Evolutionary conservation across 2,329 filamentous ascomycete genomes (phyloP), one percentile per base, ranked within the genome.

Genomic region (Thermothelomyces thermophilus): DNA sequence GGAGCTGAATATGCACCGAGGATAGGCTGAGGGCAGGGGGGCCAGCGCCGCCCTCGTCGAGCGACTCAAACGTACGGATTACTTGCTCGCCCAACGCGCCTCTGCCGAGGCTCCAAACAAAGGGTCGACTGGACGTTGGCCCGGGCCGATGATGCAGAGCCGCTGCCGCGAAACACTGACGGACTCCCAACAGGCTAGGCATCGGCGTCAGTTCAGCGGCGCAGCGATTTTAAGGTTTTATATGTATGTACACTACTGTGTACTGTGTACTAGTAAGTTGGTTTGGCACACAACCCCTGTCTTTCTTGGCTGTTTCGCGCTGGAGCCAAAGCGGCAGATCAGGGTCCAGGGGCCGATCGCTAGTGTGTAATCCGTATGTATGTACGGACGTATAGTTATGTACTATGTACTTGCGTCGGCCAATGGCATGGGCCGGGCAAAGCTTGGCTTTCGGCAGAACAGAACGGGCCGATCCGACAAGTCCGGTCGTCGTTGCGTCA

Each of bases 31-130:
- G 30, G n/a, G n/a, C n/a, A n/a, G n/a, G 36, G 40, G 9, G 26
- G 16, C 20, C 40, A 42, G 31, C 26, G 49, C 44, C 49, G 40
- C 41, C 45, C 20, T 36, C 35, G 13, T 24, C 26, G n/a, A 33
- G 31, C 9, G 34, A 7, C 1, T 16, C 36, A 24, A 16, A 20
- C 31, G 9, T 9, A 26, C 6, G 16, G 35, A 20, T 33, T n/a
- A n/a, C 16, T 14, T 11, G 22, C 30, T 31, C 39, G 19, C 16
- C 20, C 17, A n/a, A 43, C 33, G 46, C 26, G 31, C 39, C 39
- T 14, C 34, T 28, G 13, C 26, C 35, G 40, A 31, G 11, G 16
- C 24, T 26, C 5, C 24, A 41, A n/a, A n/a, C n/a, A n/a, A n/a
- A 20, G n/a, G 9, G 19, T n/a, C 26, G 40, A 24, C 10, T 28